Percentiles rank a stretch among this genome's conserved stretches.
These are phyloP conservation scores for Clarkia xantiana DNA, from an alignment of 345 rosid species.

Conservation along the genomic window DNA sequence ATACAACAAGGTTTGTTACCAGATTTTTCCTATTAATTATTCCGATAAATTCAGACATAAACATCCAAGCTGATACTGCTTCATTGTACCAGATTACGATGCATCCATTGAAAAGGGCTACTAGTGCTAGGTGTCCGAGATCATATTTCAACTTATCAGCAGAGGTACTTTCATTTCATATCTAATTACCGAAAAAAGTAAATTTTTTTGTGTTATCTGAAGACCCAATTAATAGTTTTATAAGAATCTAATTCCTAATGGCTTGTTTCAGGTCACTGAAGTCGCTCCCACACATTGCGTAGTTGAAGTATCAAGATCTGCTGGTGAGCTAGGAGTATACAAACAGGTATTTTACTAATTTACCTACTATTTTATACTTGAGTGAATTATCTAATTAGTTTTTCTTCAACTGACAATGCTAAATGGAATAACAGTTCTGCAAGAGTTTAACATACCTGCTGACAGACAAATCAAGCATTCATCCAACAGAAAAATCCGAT, in stretches of 20 bases:
- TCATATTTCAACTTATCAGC: conserved; percentile 61
- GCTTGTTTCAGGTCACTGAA: conserved; percentile 40
- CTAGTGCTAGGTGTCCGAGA: conserved; percentile 38
- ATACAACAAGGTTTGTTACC: conserved; percentile 41
- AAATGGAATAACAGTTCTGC: conserved; percentile 39
- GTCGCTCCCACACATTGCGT: conserved; percentile 81
- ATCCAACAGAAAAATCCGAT: conserved; percentile 11
- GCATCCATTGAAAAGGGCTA: conserved; percentile 39
- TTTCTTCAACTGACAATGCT: too few species aligned
- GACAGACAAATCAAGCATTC: conserved; percentile 26
- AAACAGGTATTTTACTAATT: conserved; percentile 58
- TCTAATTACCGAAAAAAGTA: too few species aligned
- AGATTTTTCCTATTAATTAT: neutral
- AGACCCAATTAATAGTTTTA: neutral
- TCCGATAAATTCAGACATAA: neutral
- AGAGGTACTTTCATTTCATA: conserved; percentile 37
- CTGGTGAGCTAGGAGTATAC: conserved; percentile 55
- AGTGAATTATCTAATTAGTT: conserved; percentile 11
- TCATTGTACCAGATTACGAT: conserved; percentile 43
- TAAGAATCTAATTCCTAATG: neutral
- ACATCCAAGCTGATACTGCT: neutral
- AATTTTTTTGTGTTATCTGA: neutral
- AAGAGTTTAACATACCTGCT: conserved; percentile 56
- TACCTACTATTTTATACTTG: conserved; percentile 1
- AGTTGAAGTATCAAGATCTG: conserved; percentile 71